Evolutionary conservation across 1,139 yeast genomes (phyloP), one percentile per base, ranked within the genome.

Genomic region (Candida labiduridarum): DNA sequence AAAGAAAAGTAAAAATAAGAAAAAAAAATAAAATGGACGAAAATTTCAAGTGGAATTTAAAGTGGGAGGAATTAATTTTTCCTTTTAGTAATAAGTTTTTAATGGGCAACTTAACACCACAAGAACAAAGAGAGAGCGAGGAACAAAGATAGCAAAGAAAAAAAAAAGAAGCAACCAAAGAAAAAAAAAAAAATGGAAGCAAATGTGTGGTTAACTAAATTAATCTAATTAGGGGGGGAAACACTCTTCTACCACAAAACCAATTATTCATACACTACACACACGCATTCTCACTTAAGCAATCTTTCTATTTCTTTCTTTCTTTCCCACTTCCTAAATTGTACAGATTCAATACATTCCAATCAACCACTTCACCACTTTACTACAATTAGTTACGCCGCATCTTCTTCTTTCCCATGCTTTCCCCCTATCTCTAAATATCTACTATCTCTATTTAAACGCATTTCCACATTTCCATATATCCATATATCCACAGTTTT

Each of bases 61-160:
- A 22, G 31, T 19, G 9, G 41, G 41, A 38, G 22, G 6, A 38
- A 18, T 16, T 10, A 35, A 35, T 35, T 35, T 35, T 35, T 16
- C 39, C 10, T 38, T 38, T 38, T 38, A 38, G 41, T 38, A 38
- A 38, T 38, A 38, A 19, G 22, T 38, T 38, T 38, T 38, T n/a
- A 38, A 33, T 42, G 33, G 41, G 10, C n/a, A 11, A n/a, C 9
- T 19, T 19, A 19, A n/a, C 29, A 36, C 12, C 14, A 7, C 18
- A 27, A 47, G 44, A 22, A 43, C 35, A 18, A 25, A 27, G 10
- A 25, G 16, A 39, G 19, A 15, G 29, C 29, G 19, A 12, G 15
- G 11, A 18, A 39, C n/a, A 16, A 12, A 38, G 35, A 27, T 36
- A 18, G 34, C 8, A 27, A 16, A 8, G 22, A 27, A 41, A 12